Conservation (phyloP, 2,329 filamentous ascomycete genomes). For the Trichoderma polysporum region DNA sequence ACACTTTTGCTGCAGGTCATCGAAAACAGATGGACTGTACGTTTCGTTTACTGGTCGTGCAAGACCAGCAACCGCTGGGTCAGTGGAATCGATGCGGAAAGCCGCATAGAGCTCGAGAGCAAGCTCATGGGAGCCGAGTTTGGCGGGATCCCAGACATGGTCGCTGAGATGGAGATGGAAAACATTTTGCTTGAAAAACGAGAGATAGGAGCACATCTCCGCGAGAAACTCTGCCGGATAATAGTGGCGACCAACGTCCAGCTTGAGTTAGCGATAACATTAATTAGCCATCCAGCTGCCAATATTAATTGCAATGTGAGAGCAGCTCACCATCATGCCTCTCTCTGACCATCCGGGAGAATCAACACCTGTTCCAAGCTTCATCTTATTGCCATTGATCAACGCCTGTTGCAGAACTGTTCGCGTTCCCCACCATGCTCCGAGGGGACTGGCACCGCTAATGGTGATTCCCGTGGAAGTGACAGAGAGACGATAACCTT, state of each 20-base stretch:
- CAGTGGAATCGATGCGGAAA: slow-evolving; percentile 40
- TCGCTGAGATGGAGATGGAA: slow-evolving; percentile 52
- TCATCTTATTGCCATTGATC: slow-evolving; percentile 31
- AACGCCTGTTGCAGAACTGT: slow-evolving; percentile 53
- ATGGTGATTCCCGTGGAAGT: slow-evolving; percentile 45
- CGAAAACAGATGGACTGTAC: slow-evolving; percentile 40
- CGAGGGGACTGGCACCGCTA: slow-evolving; percentile 53
- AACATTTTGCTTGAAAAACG: slow-evolving; percentile 50
- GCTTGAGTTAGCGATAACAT: background rate
- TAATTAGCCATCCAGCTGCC: background rate
- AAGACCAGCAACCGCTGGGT: slow-evolving; percentile 27
- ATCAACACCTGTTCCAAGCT: slow-evolving; percentile 11
- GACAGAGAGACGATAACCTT: slow-evolving; percentile 50
- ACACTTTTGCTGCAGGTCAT: slow-evolving; percentile 49
- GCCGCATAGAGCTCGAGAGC: slow-evolving; percentile 47
- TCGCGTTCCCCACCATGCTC: slow-evolving; percentile 59
- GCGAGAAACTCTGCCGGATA: slow-evolving; percentile 37
- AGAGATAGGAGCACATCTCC: slow-evolving; percentile 45
- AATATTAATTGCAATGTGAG: background rate
- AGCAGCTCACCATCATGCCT: slow-evolving; percentile 20
- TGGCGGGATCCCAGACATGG: slow-evolving; percentile 51
- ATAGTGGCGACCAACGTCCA: slow-evolving; percentile 30
- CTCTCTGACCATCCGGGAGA: slow-evolving; percentile 21
- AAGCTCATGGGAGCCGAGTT: slow-evolving; percentile 46
- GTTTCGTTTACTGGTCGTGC: slow-evolving; percentile 47